Evolutionary conservation across 441 rosid genomes (phyloP).

Genomic region (Croton setiger): DNA sequence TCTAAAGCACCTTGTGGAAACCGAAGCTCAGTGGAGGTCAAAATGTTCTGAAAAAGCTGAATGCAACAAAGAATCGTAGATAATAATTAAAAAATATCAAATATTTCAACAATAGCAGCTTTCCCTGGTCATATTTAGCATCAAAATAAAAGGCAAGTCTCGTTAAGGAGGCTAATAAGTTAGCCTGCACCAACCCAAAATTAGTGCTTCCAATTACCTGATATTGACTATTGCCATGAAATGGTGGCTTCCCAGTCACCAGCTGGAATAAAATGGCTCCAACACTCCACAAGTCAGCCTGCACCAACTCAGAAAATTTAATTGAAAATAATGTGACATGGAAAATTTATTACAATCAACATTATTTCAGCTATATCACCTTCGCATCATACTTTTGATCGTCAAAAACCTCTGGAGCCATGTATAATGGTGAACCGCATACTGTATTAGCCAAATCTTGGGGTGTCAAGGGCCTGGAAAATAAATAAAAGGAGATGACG

Average conservation of each 20-base stretch:
- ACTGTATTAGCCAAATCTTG: conserved; percentile 63
- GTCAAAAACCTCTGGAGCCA: conserved; percentile 87
- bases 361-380: conserved; percentile 38
- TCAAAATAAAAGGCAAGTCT: conserved; percentile 7
- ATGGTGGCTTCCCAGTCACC: conserved; percentile 86
- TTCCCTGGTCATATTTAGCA: conserved; percentile 2
- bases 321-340: not conserved
- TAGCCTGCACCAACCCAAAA: too few relatives aligned
- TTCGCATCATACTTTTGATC: conserved; percentile 80
- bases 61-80: conserved; percentile 22
- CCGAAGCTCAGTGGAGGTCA: conserved; percentile 61
- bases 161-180: not conserved
- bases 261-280: conserved; percentile 84
- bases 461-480: conserved; percentile 58
- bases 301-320: conserved; percentile 26
- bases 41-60: conserved; percentile 80
- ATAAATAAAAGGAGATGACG: conserved; percentile 19
- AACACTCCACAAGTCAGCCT: conserved; percentile 98
- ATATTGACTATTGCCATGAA: conserved; percentile 61
- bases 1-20: conserved; percentile 59
- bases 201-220: conserved; percentile 42
- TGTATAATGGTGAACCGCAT: conserved; percentile 88
- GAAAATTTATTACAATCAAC: not conserved
- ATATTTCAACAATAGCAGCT: conserved; percentile 5
- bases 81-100: conserved; percentile 12